These are phyloP conservation scores for Calonectria montana DNA, from an alignment of 2,329 filamentous ascomycete genomes.

Conservation along the genomic window DNA sequence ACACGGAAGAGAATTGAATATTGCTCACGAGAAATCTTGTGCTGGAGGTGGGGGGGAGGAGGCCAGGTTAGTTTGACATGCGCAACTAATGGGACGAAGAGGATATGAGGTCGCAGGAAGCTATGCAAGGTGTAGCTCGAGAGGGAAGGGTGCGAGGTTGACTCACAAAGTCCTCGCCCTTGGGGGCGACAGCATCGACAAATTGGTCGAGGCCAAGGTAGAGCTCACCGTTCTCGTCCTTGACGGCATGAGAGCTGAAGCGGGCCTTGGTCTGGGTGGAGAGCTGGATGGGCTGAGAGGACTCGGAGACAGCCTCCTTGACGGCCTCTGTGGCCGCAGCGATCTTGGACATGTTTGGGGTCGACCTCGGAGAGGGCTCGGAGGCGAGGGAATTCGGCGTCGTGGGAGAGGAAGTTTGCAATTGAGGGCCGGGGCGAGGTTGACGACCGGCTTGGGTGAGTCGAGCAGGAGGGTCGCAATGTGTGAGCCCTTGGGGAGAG, in stretches of 20 bases:
- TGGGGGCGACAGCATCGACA: constrained; percentile 88
- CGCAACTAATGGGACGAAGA: not conserved
- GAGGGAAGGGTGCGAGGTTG: constrained; percentile 10
- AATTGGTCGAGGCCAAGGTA: constrained; percentile 90
- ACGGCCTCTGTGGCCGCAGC: constrained; percentile 74
- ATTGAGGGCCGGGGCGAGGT: constrained; percentile 29
- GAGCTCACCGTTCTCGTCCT: constrained; percentile 81
- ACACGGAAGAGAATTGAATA: constrained; percentile 94
- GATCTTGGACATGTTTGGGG: constrained; percentile 52
- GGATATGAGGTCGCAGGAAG: not conserved
- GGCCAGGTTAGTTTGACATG: constrained; percentile 27
- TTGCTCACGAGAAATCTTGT: constrained; percentile 97
- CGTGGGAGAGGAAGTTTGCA: constrained; percentile 25
- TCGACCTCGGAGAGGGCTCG: constrained; percentile 30
- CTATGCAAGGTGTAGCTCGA: not conserved
- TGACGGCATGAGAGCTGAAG: constrained; percentile 81
- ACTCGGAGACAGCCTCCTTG: constrained; percentile 83
- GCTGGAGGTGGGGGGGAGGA: constrained; percentile 64
- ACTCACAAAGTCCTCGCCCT: constrained; percentile 90
- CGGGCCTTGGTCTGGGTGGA: constrained; percentile 80
- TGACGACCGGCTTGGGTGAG: not conserved
- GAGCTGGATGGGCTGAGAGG: constrained; percentile 67
- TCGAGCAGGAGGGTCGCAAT: constrained; percentile 28
- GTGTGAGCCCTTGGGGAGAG: constrained; percentile 16
- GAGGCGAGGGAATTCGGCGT: constrained; percentile 27